Percentiles rank a stretch among this genome's conserved stretches.
Evolutionary conservation across 2,329 filamentous ascomycete genomes (phyloP).

Genomic region (Nectriaceae sp.): DNA sequence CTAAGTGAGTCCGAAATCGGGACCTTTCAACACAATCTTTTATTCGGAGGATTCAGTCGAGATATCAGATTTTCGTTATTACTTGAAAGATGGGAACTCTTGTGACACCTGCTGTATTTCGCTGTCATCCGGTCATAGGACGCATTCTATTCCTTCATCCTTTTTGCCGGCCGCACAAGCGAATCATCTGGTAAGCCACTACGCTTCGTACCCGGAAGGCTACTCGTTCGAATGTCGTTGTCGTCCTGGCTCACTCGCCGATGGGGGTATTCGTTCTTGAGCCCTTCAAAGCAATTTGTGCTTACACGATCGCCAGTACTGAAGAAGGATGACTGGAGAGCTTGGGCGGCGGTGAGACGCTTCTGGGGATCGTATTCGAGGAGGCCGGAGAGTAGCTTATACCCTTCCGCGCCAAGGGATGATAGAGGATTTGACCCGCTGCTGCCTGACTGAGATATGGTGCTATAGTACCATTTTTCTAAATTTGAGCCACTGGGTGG

Average conservation of each 20-base stretch:
- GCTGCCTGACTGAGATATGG: constrained; percentile 59
- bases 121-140: too few relatives aligned
- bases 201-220: constrained; percentile 86
- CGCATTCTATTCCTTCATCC: constrained; percentile 55
- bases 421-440: constrained; percentile 44
- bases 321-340: constrained; percentile 91
- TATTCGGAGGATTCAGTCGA: too few relatives aligned
- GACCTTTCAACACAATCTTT: too few relatives aligned
- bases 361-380: constrained; percentile 93
- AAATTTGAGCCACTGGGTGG: constrained; percentile 50
- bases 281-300: constrained; percentile 86
- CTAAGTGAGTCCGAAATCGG: too few relatives aligned
- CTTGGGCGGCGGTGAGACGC: constrained; percentile 82
- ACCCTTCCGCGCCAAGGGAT: constrained; percentile 73
- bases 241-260: constrained; percentile 91
- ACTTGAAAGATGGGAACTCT: too few relatives aligned
- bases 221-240: constrained; percentile 90
- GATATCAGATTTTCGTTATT: too few relatives aligned
- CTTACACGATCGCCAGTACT: constrained; percentile 70
- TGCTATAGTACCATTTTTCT: constrained; percentile 79
- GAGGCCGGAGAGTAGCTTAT: constrained; percentile 77
- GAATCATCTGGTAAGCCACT: constrained; percentile 82
- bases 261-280: constrained; percentile 86
- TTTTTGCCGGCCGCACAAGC: constrained; percentile 63
- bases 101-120: too few relatives aligned